These are phyloP conservation scores for Aspergillus jensenii DNA, from an alignment of 2,329 filamentous ascomycete genomes.

Conservation along the genomic window DNA sequence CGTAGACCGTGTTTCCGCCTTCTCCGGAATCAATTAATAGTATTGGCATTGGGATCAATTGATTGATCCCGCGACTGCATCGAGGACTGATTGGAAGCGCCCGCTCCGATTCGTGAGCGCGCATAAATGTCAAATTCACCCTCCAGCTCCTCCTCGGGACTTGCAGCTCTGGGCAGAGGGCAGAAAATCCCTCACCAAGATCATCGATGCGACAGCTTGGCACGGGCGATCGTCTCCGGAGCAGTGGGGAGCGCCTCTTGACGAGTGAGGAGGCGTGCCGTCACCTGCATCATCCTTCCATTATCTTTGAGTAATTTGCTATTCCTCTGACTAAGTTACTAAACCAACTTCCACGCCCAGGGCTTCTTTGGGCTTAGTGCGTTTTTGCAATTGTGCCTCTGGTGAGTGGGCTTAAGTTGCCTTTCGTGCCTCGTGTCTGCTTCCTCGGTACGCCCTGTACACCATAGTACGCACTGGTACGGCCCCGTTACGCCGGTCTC, in stretches of 20 bases:
- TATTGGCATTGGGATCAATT: too few relatives aligned
- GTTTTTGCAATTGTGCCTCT: background rate
- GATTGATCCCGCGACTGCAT: too few relatives aligned
- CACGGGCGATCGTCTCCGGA: conserved; percentile 35
- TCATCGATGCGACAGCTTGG: conserved; percentile 30
- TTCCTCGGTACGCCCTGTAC: background rate
- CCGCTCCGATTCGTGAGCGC: background rate
- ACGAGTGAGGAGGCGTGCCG: background rate
- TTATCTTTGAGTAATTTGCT: conserved; percentile 1
- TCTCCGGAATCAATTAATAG: too few relatives aligned
- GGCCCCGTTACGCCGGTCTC: background rate
- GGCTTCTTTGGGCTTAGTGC: background rate
- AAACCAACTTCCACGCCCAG: too few relatives aligned
- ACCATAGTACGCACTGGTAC: background rate
- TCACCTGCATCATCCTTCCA: background rate
- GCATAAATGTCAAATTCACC: background rate
- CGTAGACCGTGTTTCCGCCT: too few relatives aligned
- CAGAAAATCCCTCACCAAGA: conserved; percentile 37
- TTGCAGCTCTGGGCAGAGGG: background rate
- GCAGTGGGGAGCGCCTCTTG: conserved; percentile 20
- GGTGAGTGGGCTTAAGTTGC: conserved; percentile 8
- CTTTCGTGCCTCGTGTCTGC: background rate
- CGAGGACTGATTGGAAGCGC: too few relatives aligned
- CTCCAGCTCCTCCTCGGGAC: background rate
- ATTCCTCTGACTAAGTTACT: conserved; percentile 6